Evolutionary conservation across 805 yeast species (phyloP).

Genomic region (Kodamaea kakaduensis): DNA sequence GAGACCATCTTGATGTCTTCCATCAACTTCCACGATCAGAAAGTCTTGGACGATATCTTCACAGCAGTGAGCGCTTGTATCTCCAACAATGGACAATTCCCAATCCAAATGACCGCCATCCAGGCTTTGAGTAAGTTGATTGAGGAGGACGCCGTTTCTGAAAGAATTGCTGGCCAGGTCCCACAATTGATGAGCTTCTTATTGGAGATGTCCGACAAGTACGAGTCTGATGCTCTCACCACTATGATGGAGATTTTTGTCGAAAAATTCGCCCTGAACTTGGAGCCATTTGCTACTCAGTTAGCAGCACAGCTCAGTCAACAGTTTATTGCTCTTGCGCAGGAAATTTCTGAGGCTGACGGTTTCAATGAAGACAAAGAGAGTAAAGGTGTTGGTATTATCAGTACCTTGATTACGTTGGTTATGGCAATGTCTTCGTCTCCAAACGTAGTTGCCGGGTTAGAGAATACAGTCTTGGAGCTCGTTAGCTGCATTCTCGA

Average conservation of each 20-base stretch:
- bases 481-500: constrained; percentile 33
- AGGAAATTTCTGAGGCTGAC: constrained; percentile 44
- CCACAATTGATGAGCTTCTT: constrained; percentile 44
- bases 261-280: constrained; percentile 38
- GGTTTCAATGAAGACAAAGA: constrained; percentile 33
- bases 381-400: constrained; percentile 41
- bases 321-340: constrained; percentile 69
- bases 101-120: constrained; percentile 48
- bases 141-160: constrained; percentile 43
- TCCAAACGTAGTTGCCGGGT: constrained; percentile 32
- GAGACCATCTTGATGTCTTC: constrained; percentile 41
- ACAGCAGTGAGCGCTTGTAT: constrained; percentile 39
- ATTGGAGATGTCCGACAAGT: constrained; percentile 41
- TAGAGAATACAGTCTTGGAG: constrained; percentile 32
- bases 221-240: constrained; percentile 42
- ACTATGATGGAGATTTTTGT: constrained; percentile 45
- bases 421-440: constrained; percentile 41
- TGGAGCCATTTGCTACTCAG: constrained; percentile 67
- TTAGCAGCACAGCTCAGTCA: constrained; percentile 55
- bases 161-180: constrained; percentile 38
- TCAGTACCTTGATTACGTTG: constrained; percentile 40
- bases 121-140: constrained; percentile 49
- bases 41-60: constrained; percentile 37
- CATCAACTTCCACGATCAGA: constrained; percentile 31
- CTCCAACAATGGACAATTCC: constrained; percentile 41